Base-by-base conservation (phyloP, 2,329 filamentous ascomycete genomes). In the Botrytis paeoniae region DNA sequence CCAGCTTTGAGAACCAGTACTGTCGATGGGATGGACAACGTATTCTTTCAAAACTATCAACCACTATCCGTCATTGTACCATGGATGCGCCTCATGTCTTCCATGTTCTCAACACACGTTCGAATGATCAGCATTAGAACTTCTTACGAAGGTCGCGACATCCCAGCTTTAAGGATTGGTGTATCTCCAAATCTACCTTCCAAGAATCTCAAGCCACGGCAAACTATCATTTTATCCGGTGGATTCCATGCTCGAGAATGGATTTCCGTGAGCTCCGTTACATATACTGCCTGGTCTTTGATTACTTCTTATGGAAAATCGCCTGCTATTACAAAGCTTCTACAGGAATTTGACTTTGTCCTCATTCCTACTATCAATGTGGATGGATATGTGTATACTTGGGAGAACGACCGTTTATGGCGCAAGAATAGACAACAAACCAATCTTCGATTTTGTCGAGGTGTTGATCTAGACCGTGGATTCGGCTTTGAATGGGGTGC, bases 231-330 rank as follows among this genome's bases (percentile, higher is more conserved):
- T 69, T 85, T 99, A 32, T 91, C 91, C 6, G 96, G 94, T 71
- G 95, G 95, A 66, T 86, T 93, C n/a, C 96, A 98, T 82, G 95
- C 95, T 4, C 89, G 96, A 54, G 96, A 99, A 85, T 99, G 96
- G 96, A 97, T 99, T 76, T 93, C 94, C 64, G 94, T 92, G 0
- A 96, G 92, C 79, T 97, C 94, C 0, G 93, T 97, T 70, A 97
- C 92, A 78, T 98, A 97, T 79, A 85, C 97, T 43, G 94, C 95
- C 16, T 97, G 96, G 88, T 93, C 89, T 25, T 86, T 98, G 65
- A 93, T 97, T 78, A 95, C 92, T 0, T 89, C 90, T 7, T 97
- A 95, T 81, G 93, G 92, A 74, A 93, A 93, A 76, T 85, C 88
- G 82, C 87, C 79, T 75, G 86, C 84, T 82, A 91, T 97, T 71